Conservation (phyloP, 306 rosid genomes). For the Ochetophila trinervis region DNA sequence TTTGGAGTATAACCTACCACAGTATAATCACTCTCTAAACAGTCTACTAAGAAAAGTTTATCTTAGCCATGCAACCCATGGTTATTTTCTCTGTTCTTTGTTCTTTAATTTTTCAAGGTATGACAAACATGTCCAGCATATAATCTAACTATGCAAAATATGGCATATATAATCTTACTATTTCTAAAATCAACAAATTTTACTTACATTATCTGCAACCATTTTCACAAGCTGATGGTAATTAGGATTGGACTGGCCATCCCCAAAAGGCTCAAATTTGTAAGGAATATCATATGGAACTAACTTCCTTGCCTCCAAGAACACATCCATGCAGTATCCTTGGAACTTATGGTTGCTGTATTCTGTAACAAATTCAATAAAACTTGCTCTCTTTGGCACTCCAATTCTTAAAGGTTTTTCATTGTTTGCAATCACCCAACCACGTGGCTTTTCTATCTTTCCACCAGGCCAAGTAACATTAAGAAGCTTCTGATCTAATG, state of each 20-base stretch:
- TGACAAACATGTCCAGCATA: neutral
- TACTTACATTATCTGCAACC: conserved; percentile 62
- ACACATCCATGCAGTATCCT: conserved; percentile 83
- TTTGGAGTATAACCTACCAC: neutral
- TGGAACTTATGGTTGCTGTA: conserved; percentile 35
- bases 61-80: neutral
- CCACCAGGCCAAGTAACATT: conserved; percentile 92
- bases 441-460: conserved; percentile 67
- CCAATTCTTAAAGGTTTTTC: conserved; percentile 77
- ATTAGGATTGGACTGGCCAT: conserved; percentile 71
- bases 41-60: neutral
- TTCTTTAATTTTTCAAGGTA: neutral
- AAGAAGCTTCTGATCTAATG: conserved; percentile 55
- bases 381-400: conserved; percentile 87
- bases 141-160: neutral
- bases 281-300: conserved; percentile 78
- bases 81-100: neutral
- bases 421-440: conserved; percentile 80
- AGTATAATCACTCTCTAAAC: neutral
- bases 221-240: conserved; percentile 63
- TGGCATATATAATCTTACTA: neutral
- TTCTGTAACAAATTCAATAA: conserved; percentile 75
- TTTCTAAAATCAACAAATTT: conserved; percentile 7
- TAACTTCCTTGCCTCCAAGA: conserved; percentile 55
- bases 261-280: conserved; percentile 63